phyloP scores from a whole-genome alignment of 148 eudicot species.

The Amaranthus hypochondriacus region DNA sequence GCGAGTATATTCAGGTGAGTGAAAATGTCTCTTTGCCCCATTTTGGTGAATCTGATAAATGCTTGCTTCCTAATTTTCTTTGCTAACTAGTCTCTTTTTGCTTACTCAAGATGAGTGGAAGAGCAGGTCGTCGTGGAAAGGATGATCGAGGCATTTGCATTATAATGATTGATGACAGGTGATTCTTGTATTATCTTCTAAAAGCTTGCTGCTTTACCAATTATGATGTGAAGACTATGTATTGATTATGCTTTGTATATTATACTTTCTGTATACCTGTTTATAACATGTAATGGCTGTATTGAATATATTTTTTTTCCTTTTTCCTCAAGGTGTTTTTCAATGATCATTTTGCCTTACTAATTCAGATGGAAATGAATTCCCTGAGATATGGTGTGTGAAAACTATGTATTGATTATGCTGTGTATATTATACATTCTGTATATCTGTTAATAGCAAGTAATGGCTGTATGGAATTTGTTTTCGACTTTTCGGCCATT shows the following conservation, averaged over 20 bases:
- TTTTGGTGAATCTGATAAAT: neutral
- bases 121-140: conserved; percentile 99
- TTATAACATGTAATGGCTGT: neutral
- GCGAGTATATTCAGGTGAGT: conserved; percentile 99
- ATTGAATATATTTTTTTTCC: neutral
- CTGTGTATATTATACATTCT: neutral
- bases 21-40: neutral
- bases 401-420: neutral
- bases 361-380: neutral
- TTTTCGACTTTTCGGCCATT: no score
- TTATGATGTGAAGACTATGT: neutral
- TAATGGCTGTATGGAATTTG: neutral
- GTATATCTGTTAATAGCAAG: no score
- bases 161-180: conserved; percentile 99
- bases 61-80: conserved; percentile 10
- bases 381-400: neutral
- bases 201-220: neutral
- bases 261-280: no score
- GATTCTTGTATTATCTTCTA: neutral
- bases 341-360: neutral
- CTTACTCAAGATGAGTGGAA: conserved; percentile 86
- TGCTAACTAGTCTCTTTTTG: conserved; percentile 2
- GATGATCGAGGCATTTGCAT: conserved; percentile 98
- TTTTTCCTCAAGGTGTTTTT: neutral
- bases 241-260: neutral